phyloP scores from a whole-genome alignment of 2,329 filamentous ascomycete species.

The Emmonsiellopsis sp. region DNA sequence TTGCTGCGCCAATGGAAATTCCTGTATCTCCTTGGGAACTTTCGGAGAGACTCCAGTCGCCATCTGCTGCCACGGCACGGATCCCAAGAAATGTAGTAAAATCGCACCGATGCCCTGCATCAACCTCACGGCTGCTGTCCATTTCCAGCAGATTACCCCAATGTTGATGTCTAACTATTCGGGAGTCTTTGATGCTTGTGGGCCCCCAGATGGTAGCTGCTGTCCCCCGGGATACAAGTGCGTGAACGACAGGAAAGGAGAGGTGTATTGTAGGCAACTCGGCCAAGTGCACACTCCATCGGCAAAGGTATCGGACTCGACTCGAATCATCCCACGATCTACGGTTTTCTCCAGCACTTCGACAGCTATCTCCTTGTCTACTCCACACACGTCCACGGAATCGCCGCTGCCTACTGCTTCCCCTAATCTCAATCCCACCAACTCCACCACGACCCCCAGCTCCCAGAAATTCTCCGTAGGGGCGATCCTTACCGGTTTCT shows the following conservation, averaged over 20 bases:
- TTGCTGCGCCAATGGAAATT: slow-evolving; percentile 33
- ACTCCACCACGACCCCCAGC: slow-evolving; percentile 13
- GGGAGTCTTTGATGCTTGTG: too few relatives aligned
- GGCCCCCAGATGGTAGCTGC: too few relatives aligned
- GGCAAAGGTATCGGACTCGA: slow-evolving; percentile 6
- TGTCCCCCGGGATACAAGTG: slow-evolving; percentile 38
- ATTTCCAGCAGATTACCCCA: too few relatives aligned
- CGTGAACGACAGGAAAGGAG: slow-evolving; percentile 16
- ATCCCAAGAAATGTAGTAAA: slow-evolving; percentile 24
- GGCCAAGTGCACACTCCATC: too few relatives aligned
- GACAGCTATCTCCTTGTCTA: slow-evolving; percentile 8
- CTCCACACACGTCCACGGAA: slow-evolving; percentile 1
- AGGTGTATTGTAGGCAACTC: too few relatives aligned
- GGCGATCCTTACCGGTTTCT: slow-evolving; percentile 38
- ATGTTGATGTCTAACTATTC: too few relatives aligned
- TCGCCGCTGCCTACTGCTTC: slow-evolving; percentile 12
- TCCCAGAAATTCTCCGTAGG: slow-evolving; percentile 33
- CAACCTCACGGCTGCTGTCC: not conserved
- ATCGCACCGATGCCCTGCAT: slow-evolving; percentile 38
- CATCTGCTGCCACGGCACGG: slow-evolving; percentile 38
- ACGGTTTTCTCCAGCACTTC: slow-evolving; percentile 12
- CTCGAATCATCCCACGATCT: slow-evolving; percentile 7
- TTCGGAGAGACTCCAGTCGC: slow-evolving; percentile 29
- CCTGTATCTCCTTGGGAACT: slow-evolving; percentile 31
- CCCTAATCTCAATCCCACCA: slow-evolving; percentile 14